Conservation (phyloP, 495 filamentous ascomycete genomes). For the Penicillium turbatum region DNA sequence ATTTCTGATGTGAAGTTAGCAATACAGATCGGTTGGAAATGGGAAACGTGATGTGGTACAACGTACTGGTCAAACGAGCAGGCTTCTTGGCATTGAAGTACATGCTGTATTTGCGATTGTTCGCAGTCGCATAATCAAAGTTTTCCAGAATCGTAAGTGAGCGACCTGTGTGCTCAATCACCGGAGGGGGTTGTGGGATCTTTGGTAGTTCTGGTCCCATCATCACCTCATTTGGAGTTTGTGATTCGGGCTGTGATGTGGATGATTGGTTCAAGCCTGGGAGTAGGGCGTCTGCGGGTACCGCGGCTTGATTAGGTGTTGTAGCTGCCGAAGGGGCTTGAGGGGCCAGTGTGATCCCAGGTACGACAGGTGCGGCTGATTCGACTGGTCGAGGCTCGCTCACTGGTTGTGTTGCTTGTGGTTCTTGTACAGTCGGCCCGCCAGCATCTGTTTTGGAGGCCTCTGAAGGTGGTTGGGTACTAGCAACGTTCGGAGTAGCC, state of each 20-base stretch:
- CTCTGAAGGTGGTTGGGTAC: constrained; percentile 9
- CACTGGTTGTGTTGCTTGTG: neutral
- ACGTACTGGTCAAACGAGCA: constrained; percentile 47
- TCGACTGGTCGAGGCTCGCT: neutral
- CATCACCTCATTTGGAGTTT: constrained; percentile 8
- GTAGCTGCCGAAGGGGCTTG: constrained; percentile 7
- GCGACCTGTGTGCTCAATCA: constrained; percentile 49
- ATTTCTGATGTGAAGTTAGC: constrained; percentile 35
- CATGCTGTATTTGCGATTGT: constrained; percentile 46
- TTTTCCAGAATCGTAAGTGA: constrained; percentile 52
- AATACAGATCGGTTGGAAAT: neutral
- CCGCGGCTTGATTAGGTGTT: constrained; percentile 15
- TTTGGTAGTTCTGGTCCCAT: constrained; percentile 16
- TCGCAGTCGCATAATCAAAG: constrained; percentile 50
- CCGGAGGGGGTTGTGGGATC: constrained; percentile 31
- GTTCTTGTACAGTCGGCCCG: neutral
- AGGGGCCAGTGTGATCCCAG: constrained; percentile 11
- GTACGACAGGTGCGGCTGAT: neutral
- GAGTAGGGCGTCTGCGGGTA: constrained; percentile 16
- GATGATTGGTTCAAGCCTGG: constrained; percentile 11
- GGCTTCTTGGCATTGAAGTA: constrained; percentile 52
- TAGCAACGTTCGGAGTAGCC: constrained; percentile 3
- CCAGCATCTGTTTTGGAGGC: neutral
- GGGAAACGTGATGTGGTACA: constrained; percentile 8
- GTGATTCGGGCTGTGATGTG: neutral